Evolutionary conservation across 2,329 filamentous ascomycete species (phyloP).

Genomic region (Fusarium papillatum): DNA sequence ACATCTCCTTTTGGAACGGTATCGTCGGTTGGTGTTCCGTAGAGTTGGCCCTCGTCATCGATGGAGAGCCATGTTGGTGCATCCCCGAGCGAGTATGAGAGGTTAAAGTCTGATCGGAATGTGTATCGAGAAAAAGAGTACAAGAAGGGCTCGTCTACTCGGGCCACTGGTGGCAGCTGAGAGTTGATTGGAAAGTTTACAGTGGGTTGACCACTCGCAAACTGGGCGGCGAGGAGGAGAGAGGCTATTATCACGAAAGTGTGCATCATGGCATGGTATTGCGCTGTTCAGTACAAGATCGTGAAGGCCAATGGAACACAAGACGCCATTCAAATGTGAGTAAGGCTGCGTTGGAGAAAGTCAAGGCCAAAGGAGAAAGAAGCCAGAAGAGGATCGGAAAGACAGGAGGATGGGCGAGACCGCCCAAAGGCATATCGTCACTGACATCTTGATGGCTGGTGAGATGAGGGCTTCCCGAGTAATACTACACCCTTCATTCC

Average conservation of each 20-base stretch:
- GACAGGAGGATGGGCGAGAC: constrained; percentile 24
- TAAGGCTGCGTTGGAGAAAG: constrained; percentile 17
- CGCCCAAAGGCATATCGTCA: constrained; percentile 38
- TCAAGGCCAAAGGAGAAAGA: constrained; percentile 25
- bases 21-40: constrained; percentile 74
- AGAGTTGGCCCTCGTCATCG: constrained; percentile 75
- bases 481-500: constrained; percentile 57
- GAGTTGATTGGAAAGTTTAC: constrained; percentile 83
- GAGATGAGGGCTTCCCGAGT: constrained; percentile 26
- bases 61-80: constrained; percentile 83
- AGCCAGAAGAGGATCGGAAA: constrained; percentile 25
- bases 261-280: constrained; percentile 46
- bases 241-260: constrained; percentile 43
- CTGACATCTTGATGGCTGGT: constrained; percentile 48
- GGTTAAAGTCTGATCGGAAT: constrained; percentile 74
- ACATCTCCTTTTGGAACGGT: constrained; percentile 64
- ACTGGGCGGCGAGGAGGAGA: constrained; percentile 45
- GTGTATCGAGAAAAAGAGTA: constrained; percentile 82
- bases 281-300: constrained; percentile 37
- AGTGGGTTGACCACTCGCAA: constrained; percentile 55
- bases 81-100: constrained; percentile 76
- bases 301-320: constrained; percentile 29
- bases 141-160: constrained; percentile 74
- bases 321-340: constrained; percentile 34
- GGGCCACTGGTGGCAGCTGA: constrained; percentile 85